Percentiles rank a stretch among this genome's conserved stretches.
These are phyloP conservation scores for Pythium oligandrum DNA, from an alignment of 352 stramenopile genomes.

Conservation along the genomic window DNA sequence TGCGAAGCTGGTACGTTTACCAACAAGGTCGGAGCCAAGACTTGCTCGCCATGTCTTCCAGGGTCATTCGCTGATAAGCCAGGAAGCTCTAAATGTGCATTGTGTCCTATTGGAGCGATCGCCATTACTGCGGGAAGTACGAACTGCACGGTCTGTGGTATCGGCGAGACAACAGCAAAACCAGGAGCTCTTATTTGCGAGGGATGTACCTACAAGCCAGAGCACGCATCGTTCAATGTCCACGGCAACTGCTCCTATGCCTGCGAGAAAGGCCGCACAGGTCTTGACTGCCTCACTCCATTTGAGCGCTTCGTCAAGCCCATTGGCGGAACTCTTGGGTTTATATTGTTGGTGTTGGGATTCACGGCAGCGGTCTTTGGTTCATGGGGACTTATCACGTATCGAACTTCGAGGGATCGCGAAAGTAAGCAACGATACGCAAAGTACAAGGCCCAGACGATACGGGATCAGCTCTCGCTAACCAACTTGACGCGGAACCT, in stretches of 20 bases:
- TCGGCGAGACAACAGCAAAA: slow-evolving; percentile 66
- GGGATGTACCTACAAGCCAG: slow-evolving; percentile 53
- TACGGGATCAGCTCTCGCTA: slow-evolving; percentile 70
- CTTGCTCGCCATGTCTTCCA: slow-evolving; percentile 49
- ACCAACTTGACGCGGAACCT: slow-evolving; percentile 64
- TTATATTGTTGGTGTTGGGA: slow-evolving; percentile 63
- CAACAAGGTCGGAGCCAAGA: slow-evolving; percentile 33
- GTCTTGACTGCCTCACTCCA: slow-evolving; percentile 74
- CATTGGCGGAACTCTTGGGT: slow-evolving; percentile 70
- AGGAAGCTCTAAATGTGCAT: slow-evolving; percentile 40
- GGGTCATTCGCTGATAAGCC: slow-evolving; percentile 42
- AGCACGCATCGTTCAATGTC: slow-evolving; percentile 73
- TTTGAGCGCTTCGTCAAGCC: slow-evolving; percentile 80
- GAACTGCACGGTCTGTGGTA: slow-evolving; percentile 69
- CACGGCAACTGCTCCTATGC: slow-evolving; percentile 76
- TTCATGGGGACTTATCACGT: slow-evolving; percentile 66
- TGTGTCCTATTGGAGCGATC: slow-evolving; percentile 62
- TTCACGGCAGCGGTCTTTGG: slow-evolving; percentile 50
- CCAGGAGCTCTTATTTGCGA: slow-evolving; percentile 41
- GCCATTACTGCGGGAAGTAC: slow-evolving; percentile 34
- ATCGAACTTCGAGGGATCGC: slow-evolving; percentile 36
- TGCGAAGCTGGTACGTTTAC: slow-evolving; percentile 61
- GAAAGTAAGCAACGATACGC: slow-evolving; percentile 44
- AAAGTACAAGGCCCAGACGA: slow-evolving; percentile 68
- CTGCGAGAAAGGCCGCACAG: slow-evolving; percentile 73